A percentile compares a stretch with the other conserved stretches of the same genome.
Evolutionary conservation across 257 asterid species (phyloP).

Genomic region (Rubia yunnanensis): DNA sequence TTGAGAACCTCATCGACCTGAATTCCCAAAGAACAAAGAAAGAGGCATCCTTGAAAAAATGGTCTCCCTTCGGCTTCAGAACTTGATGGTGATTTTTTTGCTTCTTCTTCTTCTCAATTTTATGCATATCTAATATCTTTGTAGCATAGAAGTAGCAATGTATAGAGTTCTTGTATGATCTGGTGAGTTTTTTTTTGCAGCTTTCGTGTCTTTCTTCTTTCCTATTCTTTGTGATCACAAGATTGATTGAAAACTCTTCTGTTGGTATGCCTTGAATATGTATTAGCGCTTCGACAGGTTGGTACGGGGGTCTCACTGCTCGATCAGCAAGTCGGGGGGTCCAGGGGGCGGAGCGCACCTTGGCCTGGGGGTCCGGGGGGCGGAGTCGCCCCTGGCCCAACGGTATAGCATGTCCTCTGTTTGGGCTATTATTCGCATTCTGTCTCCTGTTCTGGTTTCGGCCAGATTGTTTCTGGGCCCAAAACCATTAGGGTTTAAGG

Average conservation of each 20-base stretch:
- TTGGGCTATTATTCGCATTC: no score
- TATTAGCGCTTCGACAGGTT: no score
- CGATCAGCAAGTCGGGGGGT: no score
- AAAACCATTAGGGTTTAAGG: no score
- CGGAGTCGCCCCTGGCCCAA: no score
- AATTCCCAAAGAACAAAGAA: constrained; percentile 69
- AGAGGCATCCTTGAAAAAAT: constrained; percentile 81
- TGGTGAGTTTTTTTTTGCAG: constrained; percentile 31
- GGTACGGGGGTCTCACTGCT: no score
- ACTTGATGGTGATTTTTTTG: constrained; percentile 32
- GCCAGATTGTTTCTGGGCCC: no score
- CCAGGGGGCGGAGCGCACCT: no score
- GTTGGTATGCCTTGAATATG: background rate
- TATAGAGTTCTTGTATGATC: constrained; percentile 42
- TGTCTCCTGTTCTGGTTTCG: no score
- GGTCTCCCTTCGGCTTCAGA: constrained; percentile 97
- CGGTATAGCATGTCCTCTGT: no score
- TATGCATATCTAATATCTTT: constrained; percentile 12
- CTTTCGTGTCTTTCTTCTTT: constrained; percentile 14
- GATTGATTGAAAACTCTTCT: background rate
- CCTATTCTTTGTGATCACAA: constrained; percentile 31
- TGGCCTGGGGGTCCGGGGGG: no score
- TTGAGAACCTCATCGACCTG: constrained; percentile 84
- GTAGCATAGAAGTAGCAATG: constrained; percentile 44
- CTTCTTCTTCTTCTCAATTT: constrained; percentile 3